phyloP scores from a whole-genome alignment of 257 asterid genomes.

The Solanum pennellii region DNA sequence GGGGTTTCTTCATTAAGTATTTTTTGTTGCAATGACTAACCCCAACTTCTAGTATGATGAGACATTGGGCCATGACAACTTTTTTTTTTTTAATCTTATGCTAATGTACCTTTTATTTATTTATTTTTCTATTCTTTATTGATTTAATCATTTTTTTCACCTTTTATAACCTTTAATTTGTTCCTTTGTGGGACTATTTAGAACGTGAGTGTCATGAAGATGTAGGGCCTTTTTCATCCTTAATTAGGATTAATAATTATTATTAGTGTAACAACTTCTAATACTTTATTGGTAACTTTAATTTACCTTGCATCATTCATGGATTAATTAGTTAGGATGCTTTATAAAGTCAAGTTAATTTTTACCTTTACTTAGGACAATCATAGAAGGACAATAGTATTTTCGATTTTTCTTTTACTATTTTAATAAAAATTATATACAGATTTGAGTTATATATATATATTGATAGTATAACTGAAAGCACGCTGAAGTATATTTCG shows the following conservation, averaged over 20 bases:
- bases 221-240: constrained; percentile 15
- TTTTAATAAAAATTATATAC: neutral
- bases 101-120: neutral
- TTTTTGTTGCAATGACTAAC: neutral
- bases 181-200: constrained; percentile 15
- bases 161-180: constrained; percentile 21
- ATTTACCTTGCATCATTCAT: neutral
- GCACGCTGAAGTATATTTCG: neutral
- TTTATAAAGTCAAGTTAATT: neutral
- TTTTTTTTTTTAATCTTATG: neutral
- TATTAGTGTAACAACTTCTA: neutral
- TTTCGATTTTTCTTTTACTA: neutral
- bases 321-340: neutral
- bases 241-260: neutral
- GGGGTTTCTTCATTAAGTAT: neutral
- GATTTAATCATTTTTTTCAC: constrained; percentile 10
- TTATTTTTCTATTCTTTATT: constrained; percentile 6
- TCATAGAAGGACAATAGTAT: too few relatives aligned
- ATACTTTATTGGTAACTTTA: neutral
- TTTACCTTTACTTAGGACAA: neutral
- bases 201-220: constrained; percentile 45
- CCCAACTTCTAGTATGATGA: constrained; percentile 15
- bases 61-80: constrained; percentile 17
- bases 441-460: neutral
- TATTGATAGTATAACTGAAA: neutral